These are phyloP conservation scores for Sanghuangporus baumii DNA, from an alignment of 1,284 basidiomycete genomes.

Conservation along the genomic window DNA sequence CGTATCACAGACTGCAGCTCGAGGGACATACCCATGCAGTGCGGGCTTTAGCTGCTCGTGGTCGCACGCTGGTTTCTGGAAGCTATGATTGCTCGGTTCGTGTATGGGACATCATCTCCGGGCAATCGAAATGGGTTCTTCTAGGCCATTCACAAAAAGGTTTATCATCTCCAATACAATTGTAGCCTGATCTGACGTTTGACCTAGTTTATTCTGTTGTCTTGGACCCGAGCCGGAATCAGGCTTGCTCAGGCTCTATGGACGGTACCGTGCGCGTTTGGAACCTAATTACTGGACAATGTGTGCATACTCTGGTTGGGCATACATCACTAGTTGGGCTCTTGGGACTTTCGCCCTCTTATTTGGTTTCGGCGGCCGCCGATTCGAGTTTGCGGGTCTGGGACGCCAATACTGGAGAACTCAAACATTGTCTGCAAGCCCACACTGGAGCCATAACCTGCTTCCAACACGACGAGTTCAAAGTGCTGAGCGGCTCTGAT, in stretches of 20 bases:
- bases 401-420: slow-evolving; percentile 79
- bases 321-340: slow-evolving; percentile 88
- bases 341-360: slow-evolving; percentile 80
- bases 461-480: slow-evolving; percentile 96
- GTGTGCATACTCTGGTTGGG: slow-evolving; percentile 74
- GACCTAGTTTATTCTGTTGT: slow-evolving; percentile 83
- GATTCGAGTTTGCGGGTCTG: slow-evolving; percentile 91
- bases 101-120: slow-evolving; percentile 93
- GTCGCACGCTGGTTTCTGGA: slow-evolving; percentile 86
- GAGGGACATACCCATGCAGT: slow-evolving; percentile 90
- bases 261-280: slow-evolving; percentile 93
- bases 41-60: slow-evolving; percentile 85
- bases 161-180: slow-evolving; percentile 28
- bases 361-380: slow-evolving; percentile 89
- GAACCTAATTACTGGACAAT: slow-evolving; percentile 78
- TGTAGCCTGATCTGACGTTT: not conserved
- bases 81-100: slow-evolving; percentile 92
- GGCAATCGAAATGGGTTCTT: slow-evolving; percentile 75
- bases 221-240: slow-evolving; percentile 76
- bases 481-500: slow-evolving; percentile 89
- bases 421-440: slow-evolving; percentile 76
- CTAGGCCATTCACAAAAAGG: slow-evolving; percentile 90
- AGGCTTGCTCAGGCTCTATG: slow-evolving; percentile 94
- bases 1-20: slow-evolving; percentile 81
- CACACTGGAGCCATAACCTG: slow-evolving; percentile 95